Base-by-base conservation (phyloP, 1,284 basidiomycete species). In the Takashimella koratensis region DNA sequence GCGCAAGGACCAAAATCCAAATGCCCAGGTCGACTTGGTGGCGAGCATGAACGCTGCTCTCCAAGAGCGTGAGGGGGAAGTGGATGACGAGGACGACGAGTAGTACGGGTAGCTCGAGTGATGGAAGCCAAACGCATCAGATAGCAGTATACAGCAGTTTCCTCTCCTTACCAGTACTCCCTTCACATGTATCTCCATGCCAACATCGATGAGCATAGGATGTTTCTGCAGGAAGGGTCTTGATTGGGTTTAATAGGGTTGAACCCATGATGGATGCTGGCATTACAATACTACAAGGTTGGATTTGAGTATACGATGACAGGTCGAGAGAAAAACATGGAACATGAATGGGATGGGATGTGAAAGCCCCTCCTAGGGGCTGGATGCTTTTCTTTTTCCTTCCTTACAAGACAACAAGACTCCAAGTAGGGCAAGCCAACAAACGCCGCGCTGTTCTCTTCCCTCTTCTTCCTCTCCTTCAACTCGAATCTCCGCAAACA, bases 41-140 rank as follows among this genome's bases (percentile, higher is more conserved):
- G 75, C 75, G 12, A 66, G 70, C 48, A 73, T 76, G 48, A 66
- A 70, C 41, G 74, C 73, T 8, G 70, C 67, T 6, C 62, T 72
- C 51, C 65, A 71, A 22, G 73, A 76, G 56, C 54, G 68, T 39
- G 64, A 70, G 23, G 57, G 45, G 4, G 59, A 55, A 16, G 49
- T 42, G 23, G 30, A 56, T 20, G 51, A 43, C 13, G 62, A 63
- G 23, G 61, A 63, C 48, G 68, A 68, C 49, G 60, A 60, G 5
- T 65, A 66, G 43, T 65, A 59, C 16, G 30, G 16, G 30, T 36
- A 36, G 30, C 8, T 36, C 8, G 30, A 16, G 8, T 36, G 16
- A 36, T n/a, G n/a, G n/a, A n/a, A n/a, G n/a, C n/a, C n/a, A n/a
- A n/a, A n/a, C n/a, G n/a, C n/a, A n/a, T n/a, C n/a, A n/a, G n/a